phyloP scores from a whole-genome alignment of 2,329 filamentous ascomycete genomes.

The Talaromyces sp. region DNA sequence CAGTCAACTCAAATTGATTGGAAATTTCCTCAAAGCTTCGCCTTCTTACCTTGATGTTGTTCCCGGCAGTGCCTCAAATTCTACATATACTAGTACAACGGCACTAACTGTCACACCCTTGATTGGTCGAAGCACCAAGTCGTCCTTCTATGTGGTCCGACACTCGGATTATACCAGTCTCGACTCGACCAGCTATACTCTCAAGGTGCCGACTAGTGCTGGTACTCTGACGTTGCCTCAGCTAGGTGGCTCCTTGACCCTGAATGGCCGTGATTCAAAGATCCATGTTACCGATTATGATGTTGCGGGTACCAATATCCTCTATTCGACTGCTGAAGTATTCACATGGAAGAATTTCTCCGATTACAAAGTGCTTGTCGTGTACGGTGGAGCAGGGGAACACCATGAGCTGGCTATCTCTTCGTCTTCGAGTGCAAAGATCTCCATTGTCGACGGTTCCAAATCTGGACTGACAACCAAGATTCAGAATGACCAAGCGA shows the following conservation, averaged over 20 bases:
- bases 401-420: slow-evolving; percentile 42
- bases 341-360: slow-evolving; percentile 57
- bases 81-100: slow-evolving; percentile 51
- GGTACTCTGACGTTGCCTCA: slow-evolving; percentile 41
- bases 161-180: slow-evolving; percentile 64
- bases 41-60: slow-evolving; percentile 64
- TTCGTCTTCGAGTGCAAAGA: slow-evolving; percentile 21
- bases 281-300: slow-evolving; percentile 43
- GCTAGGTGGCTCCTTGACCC: slow-evolving; percentile 35
- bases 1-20: slow-evolving; percentile 71
- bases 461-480: slow-evolving; percentile 29
- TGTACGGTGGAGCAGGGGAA: slow-evolving; percentile 40
- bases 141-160: slow-evolving; percentile 64
- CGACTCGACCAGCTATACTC: slow-evolving; percentile 57
- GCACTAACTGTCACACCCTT: slow-evolving; percentile 61
- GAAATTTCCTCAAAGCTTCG: slow-evolving; percentile 70
- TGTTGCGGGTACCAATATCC: slow-evolving; percentile 37
- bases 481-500: slow-evolving; percentile 23
- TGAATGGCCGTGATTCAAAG: slow-evolving; percentile 45
- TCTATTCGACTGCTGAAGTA: slow-evolving; percentile 45
- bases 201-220: slow-evolving; percentile 52
- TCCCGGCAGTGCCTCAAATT: slow-evolving; percentile 44
- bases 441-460: slow-evolving; percentile 34
- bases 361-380: slow-evolving; percentile 48
- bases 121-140: slow-evolving; percentile 50